Evolutionary conservation across 2,329 filamentous ascomycete genomes (phyloP), one percentile per base, ranked within the genome.

Genomic region (Rhynchosporium secalis): DNA sequence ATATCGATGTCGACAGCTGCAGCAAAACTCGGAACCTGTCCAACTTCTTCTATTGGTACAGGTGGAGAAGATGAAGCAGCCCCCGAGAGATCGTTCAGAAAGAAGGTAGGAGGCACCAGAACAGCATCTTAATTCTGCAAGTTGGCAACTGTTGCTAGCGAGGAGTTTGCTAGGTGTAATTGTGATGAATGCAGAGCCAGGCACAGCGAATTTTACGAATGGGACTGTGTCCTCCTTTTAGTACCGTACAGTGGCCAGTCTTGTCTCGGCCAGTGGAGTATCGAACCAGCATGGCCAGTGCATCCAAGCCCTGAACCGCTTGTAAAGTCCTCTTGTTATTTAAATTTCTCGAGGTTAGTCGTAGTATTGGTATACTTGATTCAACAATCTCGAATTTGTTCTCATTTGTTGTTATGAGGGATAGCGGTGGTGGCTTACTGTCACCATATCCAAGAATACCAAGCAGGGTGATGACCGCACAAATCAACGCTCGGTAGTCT

Each of bases 401-500:
- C 15, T 75, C 72, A 9, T 74, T 75, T 66, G 75, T 71, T 26
- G 57, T 60, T 7, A 54, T 64, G 3, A 65, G 66, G 26, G 70
- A 65, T 5, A 72, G 72, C 20, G 29, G 47, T 10, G 57, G 33
- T 8, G 51, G 26, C 20, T 54, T 49, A 12, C n/a, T 41, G n/a
- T n/a, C 33, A 7, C 62, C 65, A 52, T 65, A 64, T 20, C 62
- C 65, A 45, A 78, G 69, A 12, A 80, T 62, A 56, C 80, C 77
- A 38, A 80, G 69, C 3, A 78, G 67, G 3, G 82, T 65, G 1
- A 81, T 70, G 68, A 80, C 76, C 15, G 78, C 75, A 7, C 77
- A 76, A 1, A 75, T 79, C 60, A 82, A 81, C 3, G 75, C 76
- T 57, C 78, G 73, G 52, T 81, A 82, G 62, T 82, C 80, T 40